phyloP scores from a whole-genome alignment of 306 rosid species.

The Quercus wislizeni region DNA sequence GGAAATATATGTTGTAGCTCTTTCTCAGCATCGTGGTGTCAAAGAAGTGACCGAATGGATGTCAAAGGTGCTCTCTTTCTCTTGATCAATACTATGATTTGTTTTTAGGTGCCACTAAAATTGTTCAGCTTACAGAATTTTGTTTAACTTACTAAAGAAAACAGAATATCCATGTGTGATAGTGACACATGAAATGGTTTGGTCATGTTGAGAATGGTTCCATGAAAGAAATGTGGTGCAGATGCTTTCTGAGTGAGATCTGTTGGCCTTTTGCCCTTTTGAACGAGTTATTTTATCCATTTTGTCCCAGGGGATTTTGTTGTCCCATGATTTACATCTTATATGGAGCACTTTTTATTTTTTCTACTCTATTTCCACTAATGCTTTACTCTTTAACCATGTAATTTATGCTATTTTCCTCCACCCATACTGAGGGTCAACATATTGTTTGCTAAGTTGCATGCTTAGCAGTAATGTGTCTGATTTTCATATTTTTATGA shows the following conservation, averaged over 20 bases:
- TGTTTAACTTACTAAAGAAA: neutral
- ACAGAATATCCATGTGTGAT: neutral
- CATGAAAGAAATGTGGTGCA: neutral
- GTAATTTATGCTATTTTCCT: neutral
- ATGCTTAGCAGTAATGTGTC: neutral
- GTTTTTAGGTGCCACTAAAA: neutral
- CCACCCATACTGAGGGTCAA: neutral
- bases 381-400: neutral
- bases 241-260: neutral
- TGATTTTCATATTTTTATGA: neutral
- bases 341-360: neutral
- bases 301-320: neutral
- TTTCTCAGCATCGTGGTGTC: conserved; percentile 97
- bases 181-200: neutral
- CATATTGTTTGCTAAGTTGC: neutral
- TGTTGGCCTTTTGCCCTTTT: neutral
- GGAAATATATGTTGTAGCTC: conserved; percentile 98
- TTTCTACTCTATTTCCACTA: neutral
- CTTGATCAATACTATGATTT: neutral
- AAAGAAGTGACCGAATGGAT: conserved; percentile 98
- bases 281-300: neutral
- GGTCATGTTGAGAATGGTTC: neutral
- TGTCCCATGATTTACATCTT: neutral
- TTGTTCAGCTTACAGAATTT: neutral
- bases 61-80: conserved; percentile 64